phyloP scores from a whole-genome alignment of 2,329 filamentous ascomycete species.

The Triangularia verruculosa region DNA sequence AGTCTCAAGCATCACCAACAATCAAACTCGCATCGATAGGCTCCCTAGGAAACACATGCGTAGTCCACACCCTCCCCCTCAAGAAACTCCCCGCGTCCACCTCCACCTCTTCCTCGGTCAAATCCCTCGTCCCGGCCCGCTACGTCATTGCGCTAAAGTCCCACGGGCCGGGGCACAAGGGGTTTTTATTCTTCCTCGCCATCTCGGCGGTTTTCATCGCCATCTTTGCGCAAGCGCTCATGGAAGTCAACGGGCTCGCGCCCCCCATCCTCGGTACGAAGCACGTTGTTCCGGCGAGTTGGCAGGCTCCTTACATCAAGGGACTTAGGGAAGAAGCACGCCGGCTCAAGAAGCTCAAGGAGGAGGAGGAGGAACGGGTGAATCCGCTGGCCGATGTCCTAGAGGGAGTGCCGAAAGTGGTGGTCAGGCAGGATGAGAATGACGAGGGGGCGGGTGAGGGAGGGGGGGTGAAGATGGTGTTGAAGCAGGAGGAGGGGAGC shows the following conservation, averaged over 20 bases:
- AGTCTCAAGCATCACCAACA: slow-evolving; percentile 1
- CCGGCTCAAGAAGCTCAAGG: not conserved
- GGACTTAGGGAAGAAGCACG: not conserved
- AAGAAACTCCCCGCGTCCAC: slow-evolving; percentile 37
- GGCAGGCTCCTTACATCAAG: slow-evolving; percentile 27
- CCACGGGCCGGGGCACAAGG: slow-evolving; percentile 47
- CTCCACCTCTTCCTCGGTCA: slow-evolving; percentile 25
- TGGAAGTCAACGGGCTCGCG: slow-evolving; percentile 60
- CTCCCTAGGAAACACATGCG: slow-evolving; percentile 74
- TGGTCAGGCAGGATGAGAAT: slow-evolving; percentile 25
- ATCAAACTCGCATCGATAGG: slow-evolving; percentile 68
- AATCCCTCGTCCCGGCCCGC: slow-evolving; percentile 44
- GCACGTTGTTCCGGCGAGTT: slow-evolving; percentile 50
- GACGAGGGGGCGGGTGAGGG: slow-evolving; percentile 37
- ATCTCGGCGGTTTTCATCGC: slow-evolving; percentile 60
- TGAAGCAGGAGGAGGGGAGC: slow-evolving; percentile 25
- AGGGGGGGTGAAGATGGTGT: slow-evolving; percentile 28
- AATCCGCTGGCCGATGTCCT: not conserved
- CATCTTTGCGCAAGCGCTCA: slow-evolving; percentile 59
- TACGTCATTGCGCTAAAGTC: slow-evolving; percentile 67
- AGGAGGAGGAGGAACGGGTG: not conserved
- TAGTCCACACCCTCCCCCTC: slow-evolving; percentile 76
- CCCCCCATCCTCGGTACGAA: slow-evolving; percentile 55
- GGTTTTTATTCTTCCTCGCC: slow-evolving; percentile 52
- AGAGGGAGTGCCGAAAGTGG: slow-evolving; percentile 15